Evolutionary conservation across 1,139 yeast genomes (phyloP), one percentile per base, ranked within the genome.

Genomic region (Schwanniomyces etchellsii): DNA sequence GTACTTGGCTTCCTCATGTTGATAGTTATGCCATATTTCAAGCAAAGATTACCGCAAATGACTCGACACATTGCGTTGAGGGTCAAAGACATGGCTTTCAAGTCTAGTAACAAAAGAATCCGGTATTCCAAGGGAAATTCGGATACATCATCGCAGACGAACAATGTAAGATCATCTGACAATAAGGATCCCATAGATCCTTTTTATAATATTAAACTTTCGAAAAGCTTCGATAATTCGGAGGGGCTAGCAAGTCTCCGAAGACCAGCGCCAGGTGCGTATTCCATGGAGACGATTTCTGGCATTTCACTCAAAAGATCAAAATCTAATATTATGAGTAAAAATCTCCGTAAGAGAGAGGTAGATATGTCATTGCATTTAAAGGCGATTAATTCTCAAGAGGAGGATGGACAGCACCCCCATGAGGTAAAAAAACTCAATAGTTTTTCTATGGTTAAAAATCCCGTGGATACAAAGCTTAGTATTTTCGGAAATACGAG

Each of bases 1-100:
- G 54, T 73, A 1, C 44, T 54, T n/a, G 77, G 76, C 4, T 77
- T 74, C 44, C 52, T 74, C 26, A 74, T 68, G 2, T 70, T 69
- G 40, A 75, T 76, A 4, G 39, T 77, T 4, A 62, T 75, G 0
- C 82, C 82, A 0, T 74, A 69, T 45, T 77, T 60, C 46, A 67
- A 63, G 33, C 69, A 66, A 35, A 64, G 57, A 33, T 48, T 74
- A 5, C 81, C 82, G 0, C 39, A 54, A 17, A 49, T 70, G 2
- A 64, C 74, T 13, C 64, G 63, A 31, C 65, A 64, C 38, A 55
- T 74, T n/a, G 56, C 74, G 5, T 64, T 61, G 22, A 70, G 65
- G 34, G 56, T 75, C 31, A 75, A 73, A 36, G 73, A 71, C 5
- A 71, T 70, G 48, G 57, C 58, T 35, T 47, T 73, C 47, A 58